A percentile compares a stretch with the other conserved stretches of the same genome.
Evolutionary conservation across 257 asterid species (phyloP).

Genomic region (Agastache rugosa): DNA sequence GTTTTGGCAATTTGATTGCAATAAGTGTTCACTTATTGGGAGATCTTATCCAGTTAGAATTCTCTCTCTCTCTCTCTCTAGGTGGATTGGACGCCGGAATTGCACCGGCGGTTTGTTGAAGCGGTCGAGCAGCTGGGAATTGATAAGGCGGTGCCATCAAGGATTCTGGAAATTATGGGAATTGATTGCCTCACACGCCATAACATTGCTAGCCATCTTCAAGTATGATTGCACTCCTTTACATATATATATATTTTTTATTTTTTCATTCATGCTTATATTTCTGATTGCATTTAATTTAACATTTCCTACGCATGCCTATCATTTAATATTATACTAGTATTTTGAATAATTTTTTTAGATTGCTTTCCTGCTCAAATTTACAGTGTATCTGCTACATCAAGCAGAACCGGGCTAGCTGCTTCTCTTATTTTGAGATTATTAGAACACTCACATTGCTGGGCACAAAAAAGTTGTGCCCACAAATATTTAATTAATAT

Average conservation of each 20-base stretch:
- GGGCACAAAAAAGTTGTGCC: too few relatives aligned
- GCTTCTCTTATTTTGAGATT: too few relatives aligned
- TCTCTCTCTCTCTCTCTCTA: conserved; percentile 34
- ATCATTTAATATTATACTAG: too few relatives aligned
- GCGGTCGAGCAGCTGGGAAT: conserved; percentile 93
- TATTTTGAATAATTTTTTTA: too few relatives aligned
- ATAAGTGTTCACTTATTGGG: background rate
- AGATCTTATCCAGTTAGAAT: background rate
- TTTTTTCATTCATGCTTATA: background rate
- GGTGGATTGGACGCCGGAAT: conserved; percentile 98
- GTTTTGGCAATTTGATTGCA: background rate
- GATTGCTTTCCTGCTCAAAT: too few relatives aligned
- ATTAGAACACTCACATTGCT: too few relatives aligned
- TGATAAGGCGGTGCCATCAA: conserved; percentile 94
- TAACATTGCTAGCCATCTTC: conserved; percentile 95
- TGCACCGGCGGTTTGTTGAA: conserved; percentile 80
- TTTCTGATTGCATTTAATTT: background rate
- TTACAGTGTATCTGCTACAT: too few relatives aligned
- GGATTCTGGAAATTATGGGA: conserved; percentile 86
- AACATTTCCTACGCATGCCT: background rate
- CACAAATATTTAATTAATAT: too few relatives aligned
- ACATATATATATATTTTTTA: background rate
- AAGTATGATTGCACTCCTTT: conserved; percentile 47
- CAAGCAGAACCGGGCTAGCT: too few relatives aligned
- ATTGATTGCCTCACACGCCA: conserved; percentile 88